These are phyloP conservation scores for Gardenia jasminoides DNA, from an alignment of 257 asterid genomes.

Conservation along the genomic window DNA sequence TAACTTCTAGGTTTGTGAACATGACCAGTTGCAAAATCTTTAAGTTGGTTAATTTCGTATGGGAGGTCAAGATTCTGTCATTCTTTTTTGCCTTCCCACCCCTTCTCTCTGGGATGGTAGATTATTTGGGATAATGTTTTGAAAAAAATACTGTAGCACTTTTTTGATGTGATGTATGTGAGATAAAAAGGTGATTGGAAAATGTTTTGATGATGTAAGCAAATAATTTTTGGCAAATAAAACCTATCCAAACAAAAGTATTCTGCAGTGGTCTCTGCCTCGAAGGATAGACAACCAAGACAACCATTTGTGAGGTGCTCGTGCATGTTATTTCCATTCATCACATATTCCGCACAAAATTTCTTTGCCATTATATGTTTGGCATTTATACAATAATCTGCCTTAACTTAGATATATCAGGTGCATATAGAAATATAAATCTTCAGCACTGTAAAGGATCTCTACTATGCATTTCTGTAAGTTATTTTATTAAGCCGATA, in stretches of 20 bases:
- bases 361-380: too few species aligned
- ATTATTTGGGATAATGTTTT: too few species aligned
- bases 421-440: neutral
- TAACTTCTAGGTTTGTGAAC: too few species aligned
- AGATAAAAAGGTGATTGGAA: too few species aligned
- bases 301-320: neutral
- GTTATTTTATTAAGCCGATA: neutral
- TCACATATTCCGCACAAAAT: neutral
- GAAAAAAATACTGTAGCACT: too few species aligned
- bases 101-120: slow-evolving; percentile 3
- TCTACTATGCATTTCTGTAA: neutral
- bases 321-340: neutral
- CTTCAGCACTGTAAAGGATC: neutral
- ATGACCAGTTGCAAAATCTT: too few species aligned
- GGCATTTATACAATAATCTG: neutral
- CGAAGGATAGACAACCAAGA: neutral
- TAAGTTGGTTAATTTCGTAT: too few species aligned
- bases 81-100: neutral
- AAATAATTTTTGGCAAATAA: too few species aligned
- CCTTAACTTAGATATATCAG: neutral
- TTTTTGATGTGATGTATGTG: too few species aligned
- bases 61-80: neutral
- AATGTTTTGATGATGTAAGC: too few species aligned
- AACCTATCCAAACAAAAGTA: too few species aligned
- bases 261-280: neutral